These are phyloP conservation scores for Tulasnella calospora DNA, from an alignment of 768 basidiomycete genomes.

Conservation along the genomic window DNA sequence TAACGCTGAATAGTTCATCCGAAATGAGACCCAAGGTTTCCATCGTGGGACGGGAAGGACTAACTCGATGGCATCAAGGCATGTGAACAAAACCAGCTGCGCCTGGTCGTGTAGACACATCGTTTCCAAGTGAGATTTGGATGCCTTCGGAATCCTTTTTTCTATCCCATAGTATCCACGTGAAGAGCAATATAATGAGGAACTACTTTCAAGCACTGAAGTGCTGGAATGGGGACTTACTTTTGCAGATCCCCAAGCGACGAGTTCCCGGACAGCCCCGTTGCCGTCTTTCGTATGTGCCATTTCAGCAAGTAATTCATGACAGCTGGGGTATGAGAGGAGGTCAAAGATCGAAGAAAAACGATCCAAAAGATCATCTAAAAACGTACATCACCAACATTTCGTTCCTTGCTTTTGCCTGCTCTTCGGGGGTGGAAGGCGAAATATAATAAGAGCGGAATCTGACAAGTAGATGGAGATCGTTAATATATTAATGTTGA, in stretches of 20 bases:
- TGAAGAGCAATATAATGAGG: conserved; percentile 19
- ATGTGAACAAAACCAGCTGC: conserved; percentile 83
- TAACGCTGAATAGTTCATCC: conserved; percentile 55
- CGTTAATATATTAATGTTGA: too few species aligned
- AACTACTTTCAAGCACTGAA: conserved; percentile 29
- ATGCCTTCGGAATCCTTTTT: conserved; percentile 84
- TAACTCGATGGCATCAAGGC: conserved; percentile 85
- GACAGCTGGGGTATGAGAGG: conserved; percentile 48
- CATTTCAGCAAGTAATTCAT: conserved; percentile 84
- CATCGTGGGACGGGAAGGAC: conserved; percentile 31
- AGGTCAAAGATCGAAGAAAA: not conserved
- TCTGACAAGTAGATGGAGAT: too few species aligned
- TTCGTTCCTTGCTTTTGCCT: conserved; percentile 54
- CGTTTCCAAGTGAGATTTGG: conserved; percentile 84
- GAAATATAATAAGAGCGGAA: too few species aligned
- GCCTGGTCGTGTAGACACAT: conserved; percentile 89
- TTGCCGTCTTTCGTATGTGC: conserved; percentile 93
- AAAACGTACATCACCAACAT: conserved; percentile 70
- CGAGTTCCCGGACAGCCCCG: conserved; percentile 76
- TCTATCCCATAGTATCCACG: conserved; percentile 51
- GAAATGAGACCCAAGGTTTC: not conserved
- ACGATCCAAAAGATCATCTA: not conserved
- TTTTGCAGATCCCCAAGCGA: conserved; percentile 79
- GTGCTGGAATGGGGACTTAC: conserved; percentile 35
- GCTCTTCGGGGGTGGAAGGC: conserved; percentile 33